phyloP scores from a whole-genome alignment of 257 asterid species.

The Datura wrightii region DNA sequence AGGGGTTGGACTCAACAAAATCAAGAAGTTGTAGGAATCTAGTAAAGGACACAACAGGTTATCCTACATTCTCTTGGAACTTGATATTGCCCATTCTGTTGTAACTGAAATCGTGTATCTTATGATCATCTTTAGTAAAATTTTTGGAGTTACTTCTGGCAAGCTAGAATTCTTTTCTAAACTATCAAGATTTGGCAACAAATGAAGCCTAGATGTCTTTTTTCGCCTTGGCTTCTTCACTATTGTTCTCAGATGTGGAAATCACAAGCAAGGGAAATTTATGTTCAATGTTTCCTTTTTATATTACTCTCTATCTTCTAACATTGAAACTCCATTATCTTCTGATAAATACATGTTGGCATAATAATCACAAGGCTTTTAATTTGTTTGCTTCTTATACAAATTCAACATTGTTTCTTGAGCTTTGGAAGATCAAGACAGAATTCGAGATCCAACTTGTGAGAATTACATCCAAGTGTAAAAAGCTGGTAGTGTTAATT shows the following conservation, averaged over 20 bases:
- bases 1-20: not conserved
- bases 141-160: not conserved
- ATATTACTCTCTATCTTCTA: too few relatives aligned
- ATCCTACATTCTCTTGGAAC: not conserved
- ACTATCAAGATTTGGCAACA: not conserved
- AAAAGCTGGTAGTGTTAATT: too few relatives aligned
- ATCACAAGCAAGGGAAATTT: too few relatives aligned
- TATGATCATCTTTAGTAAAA: not conserved
- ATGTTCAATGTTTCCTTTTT: not conserved
- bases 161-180: not conserved
- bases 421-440: too few relatives aligned
- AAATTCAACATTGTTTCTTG: too few relatives aligned
- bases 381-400: too few relatives aligned
- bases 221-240: not conserved
- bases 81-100: not conserved
- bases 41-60: not conserved
- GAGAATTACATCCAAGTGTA: not conserved
- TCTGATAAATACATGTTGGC: too few relatives aligned
- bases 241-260: not conserved
- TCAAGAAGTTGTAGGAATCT: not conserved
- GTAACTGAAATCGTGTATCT: not conserved
- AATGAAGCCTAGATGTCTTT: not conserved
- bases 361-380: too few relatives aligned
- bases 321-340: too few relatives aligned
- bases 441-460: too few relatives aligned